phyloP scores from a whole-genome alignment of 768 basidiomycete species.

The Tulasnella calospora region DNA sequence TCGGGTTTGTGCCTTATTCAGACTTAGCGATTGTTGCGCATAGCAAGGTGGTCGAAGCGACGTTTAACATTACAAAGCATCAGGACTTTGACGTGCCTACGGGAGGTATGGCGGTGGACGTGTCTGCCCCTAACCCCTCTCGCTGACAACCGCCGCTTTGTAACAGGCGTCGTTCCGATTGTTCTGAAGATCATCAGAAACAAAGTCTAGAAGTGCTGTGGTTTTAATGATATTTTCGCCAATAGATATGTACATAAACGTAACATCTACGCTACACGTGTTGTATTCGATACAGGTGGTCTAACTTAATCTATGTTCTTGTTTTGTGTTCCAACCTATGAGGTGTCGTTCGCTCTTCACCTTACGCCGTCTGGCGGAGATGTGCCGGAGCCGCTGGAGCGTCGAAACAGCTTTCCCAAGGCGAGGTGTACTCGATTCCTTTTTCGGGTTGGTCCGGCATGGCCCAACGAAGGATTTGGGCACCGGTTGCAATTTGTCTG shows the following conservation, averaged over 20 bases:
- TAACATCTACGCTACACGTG: neutral
- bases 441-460: neutral
- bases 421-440: neutral
- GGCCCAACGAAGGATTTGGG: neutral
- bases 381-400: neutral
- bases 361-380: neutral
- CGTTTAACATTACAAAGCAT: slow-evolving; percentile 48
- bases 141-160: neutral
- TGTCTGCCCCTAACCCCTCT: neutral
- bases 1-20: slow-evolving; percentile 33
- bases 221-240: neutral
- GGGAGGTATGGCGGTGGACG: slow-evolving; percentile 48
- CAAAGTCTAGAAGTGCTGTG: neutral
- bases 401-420: neutral
- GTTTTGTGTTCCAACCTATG: neutral
- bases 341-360: neutral
- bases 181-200: neutral
- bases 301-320: neutral
- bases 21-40: slow-evolving; percentile 67
- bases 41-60: slow-evolving; percentile 54
- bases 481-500: neutral
- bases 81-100: slow-evolving; percentile 49
- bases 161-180: slow-evolving; percentile 4
- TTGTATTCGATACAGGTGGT: neutral
- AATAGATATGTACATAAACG: neutral